A percentile compares a stretch with the other conserved stretches of the same genome.
These are phyloP conservation scores for Candida ipomoeae DNA, from an alignment of 805 yeast genomes.

Conservation along the genomic window DNA sequence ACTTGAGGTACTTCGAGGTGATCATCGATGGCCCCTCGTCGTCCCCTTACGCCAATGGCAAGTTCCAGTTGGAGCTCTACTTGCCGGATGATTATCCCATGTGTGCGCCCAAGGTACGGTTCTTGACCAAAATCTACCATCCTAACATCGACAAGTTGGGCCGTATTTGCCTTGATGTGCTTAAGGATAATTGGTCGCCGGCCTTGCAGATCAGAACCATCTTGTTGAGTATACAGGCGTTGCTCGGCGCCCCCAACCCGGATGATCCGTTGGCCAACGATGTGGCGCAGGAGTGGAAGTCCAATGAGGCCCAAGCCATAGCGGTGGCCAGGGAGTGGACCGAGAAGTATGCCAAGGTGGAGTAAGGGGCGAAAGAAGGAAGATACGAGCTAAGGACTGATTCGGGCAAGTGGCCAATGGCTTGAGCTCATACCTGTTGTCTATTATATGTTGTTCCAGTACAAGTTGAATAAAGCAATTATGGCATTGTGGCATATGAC, in stretches of 20 bases:
- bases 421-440: too few species aligned
- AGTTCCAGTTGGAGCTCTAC: conserved; percentile 77
- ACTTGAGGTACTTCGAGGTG: conserved; percentile 88
- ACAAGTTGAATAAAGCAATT: too few species aligned
- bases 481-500: too few species aligned
- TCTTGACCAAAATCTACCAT: conserved; percentile 89
- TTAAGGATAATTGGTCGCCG: conserved; percentile 96
- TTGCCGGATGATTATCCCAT: conserved; percentile 96
- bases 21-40: conserved; percentile 86
- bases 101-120: conserved; percentile 96
- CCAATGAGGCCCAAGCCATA: conserved; percentile 75
- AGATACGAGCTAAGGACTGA: neutral
- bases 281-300: conserved; percentile 96
- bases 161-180: conserved; percentile 89
- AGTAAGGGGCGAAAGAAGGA: neutral
- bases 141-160: conserved; percentile 96
- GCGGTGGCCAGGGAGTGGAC: conserved; percentile 80
- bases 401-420: too few species aligned
- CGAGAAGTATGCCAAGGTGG: conserved; percentile 45
- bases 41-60: conserved; percentile 84
- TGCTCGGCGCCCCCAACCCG: conserved; percentile 94
- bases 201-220: conserved; percentile 95
- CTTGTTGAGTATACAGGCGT: conserved; percentile 84
- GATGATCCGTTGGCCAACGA: conserved; percentile 98
- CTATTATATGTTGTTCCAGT: too few species aligned